These are phyloP conservation scores for Cystoisospora suis DNA, from an alignment of 169 alveolate species.

Conservation along the genomic window DNA sequence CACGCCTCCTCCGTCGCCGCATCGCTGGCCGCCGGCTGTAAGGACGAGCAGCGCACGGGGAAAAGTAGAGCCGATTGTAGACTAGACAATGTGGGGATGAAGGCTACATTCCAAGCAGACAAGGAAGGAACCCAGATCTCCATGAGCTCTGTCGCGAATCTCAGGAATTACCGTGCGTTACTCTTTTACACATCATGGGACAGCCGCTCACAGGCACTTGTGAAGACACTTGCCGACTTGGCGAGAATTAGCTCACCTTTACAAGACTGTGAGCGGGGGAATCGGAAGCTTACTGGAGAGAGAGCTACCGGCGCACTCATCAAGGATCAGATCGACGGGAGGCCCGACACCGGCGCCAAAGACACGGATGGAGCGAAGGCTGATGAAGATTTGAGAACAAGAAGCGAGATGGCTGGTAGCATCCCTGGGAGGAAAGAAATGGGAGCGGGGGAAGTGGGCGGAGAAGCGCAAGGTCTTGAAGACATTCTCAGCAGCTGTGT, in stretches of 20 bases:
- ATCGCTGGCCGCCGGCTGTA: neutral
- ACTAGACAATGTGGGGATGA: neutral
- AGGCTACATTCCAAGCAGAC: neutral
- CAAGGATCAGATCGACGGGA: too few relatives aligned
- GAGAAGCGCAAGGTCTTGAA: slow-evolving; percentile 35
- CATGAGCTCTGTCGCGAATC: neutral
- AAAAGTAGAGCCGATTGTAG: neutral
- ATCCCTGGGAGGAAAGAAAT: too few relatives aligned
- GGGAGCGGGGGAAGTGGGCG: neutral
- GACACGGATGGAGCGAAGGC: neutral
- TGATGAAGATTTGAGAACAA: neutral
- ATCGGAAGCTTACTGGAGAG: too few relatives aligned
- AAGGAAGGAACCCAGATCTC: neutral
- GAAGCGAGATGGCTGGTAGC: too few relatives aligned
- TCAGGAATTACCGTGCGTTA: slow-evolving; percentile 24
- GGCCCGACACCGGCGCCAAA: neutral
- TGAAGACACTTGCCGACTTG: slow-evolving; percentile 39
- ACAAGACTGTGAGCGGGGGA: too few relatives aligned
- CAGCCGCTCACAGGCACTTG: slow-evolving; percentile 56
- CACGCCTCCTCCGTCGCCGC: neutral
- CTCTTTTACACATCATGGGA: slow-evolving; percentile 59
- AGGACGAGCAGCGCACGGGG: neutral
- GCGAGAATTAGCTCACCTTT: neutral
- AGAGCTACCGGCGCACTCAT: neutral
- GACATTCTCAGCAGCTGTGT: neutral